Evolutionary conservation across 2,329 filamentous ascomycete genomes (phyloP).

Genomic region (Trichoderma hamatum): DNA sequence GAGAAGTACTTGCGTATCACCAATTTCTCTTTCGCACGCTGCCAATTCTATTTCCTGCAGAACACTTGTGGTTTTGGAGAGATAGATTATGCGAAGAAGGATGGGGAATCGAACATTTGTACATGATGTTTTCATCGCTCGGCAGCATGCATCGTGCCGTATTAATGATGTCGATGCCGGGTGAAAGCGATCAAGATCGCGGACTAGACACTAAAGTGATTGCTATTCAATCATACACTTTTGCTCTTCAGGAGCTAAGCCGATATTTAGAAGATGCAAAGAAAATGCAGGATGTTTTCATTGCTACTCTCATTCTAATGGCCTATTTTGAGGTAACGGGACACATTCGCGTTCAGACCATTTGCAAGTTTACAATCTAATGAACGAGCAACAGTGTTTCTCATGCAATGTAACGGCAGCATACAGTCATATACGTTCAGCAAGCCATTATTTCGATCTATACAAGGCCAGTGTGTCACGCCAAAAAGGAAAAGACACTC

Average conservation of each 20-base stretch:
- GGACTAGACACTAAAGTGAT: slow-evolving; percentile 6
- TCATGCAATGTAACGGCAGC: slow-evolving; percentile 7
- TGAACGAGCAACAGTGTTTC: neutral
- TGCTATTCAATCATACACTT: slow-evolving; percentile 6
- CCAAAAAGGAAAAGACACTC: neutral
- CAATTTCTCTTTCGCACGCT: slow-evolving; percentile 21
- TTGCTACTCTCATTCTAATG: slow-evolving; percentile 10
- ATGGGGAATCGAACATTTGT: slow-evolving; percentile 20
- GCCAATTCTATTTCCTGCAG: slow-evolving; percentile 4
- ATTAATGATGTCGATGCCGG: slow-evolving; percentile 4
- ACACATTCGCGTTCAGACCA: neutral
- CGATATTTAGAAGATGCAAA: slow-evolving; percentile 5
- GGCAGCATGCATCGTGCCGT: slow-evolving; percentile 18
- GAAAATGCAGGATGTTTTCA: slow-evolving; percentile 4
- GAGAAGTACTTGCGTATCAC: slow-evolving; percentile 21
- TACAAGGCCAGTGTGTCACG: neutral
- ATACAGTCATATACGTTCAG: slow-evolving; percentile 7
- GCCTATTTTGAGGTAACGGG: slow-evolving; percentile 15
- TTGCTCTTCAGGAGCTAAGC: slow-evolving; percentile 1
- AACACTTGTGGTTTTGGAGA: slow-evolving; percentile 19
- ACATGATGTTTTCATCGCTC: slow-evolving; percentile 13
- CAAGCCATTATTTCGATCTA: slow-evolving; percentile 9
- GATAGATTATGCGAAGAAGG: slow-evolving; percentile 17
- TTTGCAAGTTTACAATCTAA: neutral
- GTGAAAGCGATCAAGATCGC: slow-evolving; percentile 1